Evolutionary conservation across 805 yeast species (phyloP).

Genomic region (Candida namnaoensis): DNA sequence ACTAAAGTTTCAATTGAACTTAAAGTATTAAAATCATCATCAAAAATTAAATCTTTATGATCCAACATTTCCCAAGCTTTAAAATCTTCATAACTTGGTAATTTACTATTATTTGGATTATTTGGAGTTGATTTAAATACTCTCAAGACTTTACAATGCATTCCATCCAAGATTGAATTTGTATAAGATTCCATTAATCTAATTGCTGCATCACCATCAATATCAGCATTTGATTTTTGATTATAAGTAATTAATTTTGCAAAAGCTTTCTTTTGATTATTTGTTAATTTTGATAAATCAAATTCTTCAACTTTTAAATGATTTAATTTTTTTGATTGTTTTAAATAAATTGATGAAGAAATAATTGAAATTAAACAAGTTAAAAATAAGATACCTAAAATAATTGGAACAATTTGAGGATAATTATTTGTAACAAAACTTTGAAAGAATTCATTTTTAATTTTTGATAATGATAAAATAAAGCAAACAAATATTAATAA

Average conservation of each 20-base stretch:
- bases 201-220: neutral
- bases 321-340: neutral
- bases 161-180: neutral
- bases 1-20: neutral
- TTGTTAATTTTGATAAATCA: neutral
- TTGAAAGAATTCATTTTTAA: neutral
- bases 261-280: neutral
- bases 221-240: neutral
- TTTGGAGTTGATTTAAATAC: neutral
- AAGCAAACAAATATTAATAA: neutral
- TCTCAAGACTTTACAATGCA: neutral
- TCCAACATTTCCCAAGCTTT: slow-evolving; percentile 1
- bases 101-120: neutral
- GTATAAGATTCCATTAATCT: neutral
- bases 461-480: neutral
- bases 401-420: neutral
- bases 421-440: neutral
- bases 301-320: neutral
- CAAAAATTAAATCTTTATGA: neutral
- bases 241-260: neutral
- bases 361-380: neutral
- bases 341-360: neutral
- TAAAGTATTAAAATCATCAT: neutral
- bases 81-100: neutral
- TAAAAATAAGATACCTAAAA: neutral